A percentile compares a stretch with the other conserved stretches of the same genome.
phyloP scores from a whole-genome alignment of 2,329 filamentous ascomycete genomes.

The Mariannaea elegans region DNA sequence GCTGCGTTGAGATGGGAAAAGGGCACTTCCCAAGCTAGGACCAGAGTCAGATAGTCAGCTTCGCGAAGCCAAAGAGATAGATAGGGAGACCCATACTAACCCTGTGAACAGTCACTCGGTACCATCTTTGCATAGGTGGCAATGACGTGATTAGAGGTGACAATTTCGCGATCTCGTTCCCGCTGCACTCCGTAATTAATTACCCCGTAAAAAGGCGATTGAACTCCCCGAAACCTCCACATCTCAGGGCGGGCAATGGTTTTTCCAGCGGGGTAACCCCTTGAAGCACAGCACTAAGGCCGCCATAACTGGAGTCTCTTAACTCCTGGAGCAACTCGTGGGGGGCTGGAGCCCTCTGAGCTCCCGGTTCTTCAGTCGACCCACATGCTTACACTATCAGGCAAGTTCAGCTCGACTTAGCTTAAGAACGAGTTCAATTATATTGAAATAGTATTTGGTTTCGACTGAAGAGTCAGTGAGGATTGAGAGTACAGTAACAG shows the following conservation, averaged over 20 bases:
- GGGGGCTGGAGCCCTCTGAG: no score
- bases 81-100: constrained; percentile 12
- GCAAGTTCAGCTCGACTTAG: no score
- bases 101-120: constrained; percentile 19
- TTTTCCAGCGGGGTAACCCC: background rate
- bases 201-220: constrained; percentile 1
- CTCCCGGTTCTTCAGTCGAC: no score
- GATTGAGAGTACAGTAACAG: background rate
- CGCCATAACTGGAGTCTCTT: background rate
- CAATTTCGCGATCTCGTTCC: constrained; percentile 22
- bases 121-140: constrained; percentile 18
- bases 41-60: constrained; percentile 10
- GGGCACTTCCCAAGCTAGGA: constrained; percentile 17
- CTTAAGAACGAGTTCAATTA: no score
- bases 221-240: background rate
- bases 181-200: constrained; percentile 1
- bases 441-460: no score
- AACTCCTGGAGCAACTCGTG: no score
- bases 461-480: constrained; percentile 1
- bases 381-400: no score
- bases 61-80: constrained; percentile 17
- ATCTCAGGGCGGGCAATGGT: background rate
- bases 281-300: background rate
- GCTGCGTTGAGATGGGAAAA: constrained; percentile 15
- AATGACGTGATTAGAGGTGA: constrained; percentile 35